A percentile compares a stretch with the other conserved stretches of the same genome.
phyloP scores from a whole-genome alignment of 129 eudicot species.

The Oenanthe sinensis region DNA sequence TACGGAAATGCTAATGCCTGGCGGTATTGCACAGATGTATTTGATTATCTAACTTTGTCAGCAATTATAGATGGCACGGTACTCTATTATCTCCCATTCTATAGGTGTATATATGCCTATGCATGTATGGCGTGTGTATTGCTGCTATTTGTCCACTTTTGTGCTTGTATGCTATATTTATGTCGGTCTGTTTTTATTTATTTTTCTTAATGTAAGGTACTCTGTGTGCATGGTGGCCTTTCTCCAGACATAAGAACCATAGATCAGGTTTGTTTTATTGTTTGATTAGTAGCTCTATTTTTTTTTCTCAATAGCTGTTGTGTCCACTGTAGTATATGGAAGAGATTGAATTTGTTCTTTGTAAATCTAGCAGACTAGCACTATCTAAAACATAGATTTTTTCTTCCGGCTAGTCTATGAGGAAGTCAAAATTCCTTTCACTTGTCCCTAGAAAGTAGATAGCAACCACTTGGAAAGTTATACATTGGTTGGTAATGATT shows the following conservation, averaged over 20 bases:
- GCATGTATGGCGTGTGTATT: background rate
- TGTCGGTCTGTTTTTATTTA: background rate
- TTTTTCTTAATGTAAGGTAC: conserved; percentile 41
- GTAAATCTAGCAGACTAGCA: background rate
- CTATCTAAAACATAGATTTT: background rate
- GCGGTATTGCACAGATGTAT: conserved; percentile 99
- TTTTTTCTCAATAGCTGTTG: background rate
- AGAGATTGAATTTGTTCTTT: background rate
- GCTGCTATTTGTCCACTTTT: background rate
- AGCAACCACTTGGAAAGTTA: background rate
- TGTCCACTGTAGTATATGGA: background rate
- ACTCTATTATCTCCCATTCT: conserved; percentile 12
- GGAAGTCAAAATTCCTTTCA: background rate
- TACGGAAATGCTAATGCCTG: conserved; percentile 99
- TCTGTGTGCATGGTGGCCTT: conserved; percentile 98
- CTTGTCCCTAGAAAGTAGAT: background rate
- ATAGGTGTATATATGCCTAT: background rate
- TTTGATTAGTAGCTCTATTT: conserved; percentile 9
- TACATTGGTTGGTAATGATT: background rate
- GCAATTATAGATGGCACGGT: conserved; percentile 98
- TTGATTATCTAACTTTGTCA: conserved; percentile 86
- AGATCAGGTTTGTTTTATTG: conserved; percentile 63
- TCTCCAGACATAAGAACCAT: conserved; percentile 94
- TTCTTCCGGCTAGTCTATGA: background rate
- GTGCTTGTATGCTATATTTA: background rate